Evolutionary conservation across 129 eudicot species (phyloP).

Genomic region (Arctium lappa): DNA sequence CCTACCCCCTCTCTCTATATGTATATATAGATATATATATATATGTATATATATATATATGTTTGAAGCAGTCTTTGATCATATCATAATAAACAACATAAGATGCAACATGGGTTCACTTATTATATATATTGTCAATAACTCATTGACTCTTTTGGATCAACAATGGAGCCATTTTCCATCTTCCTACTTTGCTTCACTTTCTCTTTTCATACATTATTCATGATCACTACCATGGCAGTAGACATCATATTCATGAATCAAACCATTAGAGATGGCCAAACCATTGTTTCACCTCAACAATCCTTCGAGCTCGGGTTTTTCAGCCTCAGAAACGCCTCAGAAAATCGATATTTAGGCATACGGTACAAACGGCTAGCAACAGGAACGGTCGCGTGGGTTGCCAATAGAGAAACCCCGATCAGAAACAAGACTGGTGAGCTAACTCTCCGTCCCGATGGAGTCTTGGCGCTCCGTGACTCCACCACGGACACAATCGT

Average conservation of each 20-base stretch:
- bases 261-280: conserved; percentile 12
- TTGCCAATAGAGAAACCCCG: conserved; percentile 23
- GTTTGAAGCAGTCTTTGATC: no score
- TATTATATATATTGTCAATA: neutral
- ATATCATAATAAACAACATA: no score
- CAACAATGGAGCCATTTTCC: neutral
- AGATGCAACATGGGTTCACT: neutral
- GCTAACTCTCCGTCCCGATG: conserved; percentile 1
- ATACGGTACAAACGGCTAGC: conserved; percentile 24
- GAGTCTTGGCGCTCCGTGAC: conserved; percentile 13
- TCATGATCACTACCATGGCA: neutral
- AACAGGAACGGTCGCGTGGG: conserved; percentile 19
- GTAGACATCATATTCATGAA: neutral
- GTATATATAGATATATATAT: no score
- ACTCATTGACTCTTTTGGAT: neutral
- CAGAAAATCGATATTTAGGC: conserved; percentile 13
- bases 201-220: neutral
- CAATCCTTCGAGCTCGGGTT: conserved; percentile 17
- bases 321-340: neutral
- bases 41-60: no score
- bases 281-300: conserved; percentile 11
- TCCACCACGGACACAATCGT: neutral
- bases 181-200: neutral
- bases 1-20: no score
- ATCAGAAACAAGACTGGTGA: neutral